These are phyloP conservation scores for barrel medic (Medicago truncatula) DNA, from an alignment of 306 rosid species.

Conservation along the genomic window DNA sequence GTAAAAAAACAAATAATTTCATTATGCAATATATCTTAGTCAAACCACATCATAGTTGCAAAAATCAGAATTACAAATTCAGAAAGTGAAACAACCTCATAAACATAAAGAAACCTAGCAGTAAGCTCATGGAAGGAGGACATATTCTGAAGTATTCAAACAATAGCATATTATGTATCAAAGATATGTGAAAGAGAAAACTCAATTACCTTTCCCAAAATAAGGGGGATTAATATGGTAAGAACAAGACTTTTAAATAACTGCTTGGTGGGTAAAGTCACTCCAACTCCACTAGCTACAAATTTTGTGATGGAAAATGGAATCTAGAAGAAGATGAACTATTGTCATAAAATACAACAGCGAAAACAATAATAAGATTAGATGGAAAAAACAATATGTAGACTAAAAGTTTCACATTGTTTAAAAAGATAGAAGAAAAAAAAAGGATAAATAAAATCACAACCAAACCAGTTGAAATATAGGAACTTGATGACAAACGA, in stretches of 20 bases:
- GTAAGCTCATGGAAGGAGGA: constrained; percentile 17
- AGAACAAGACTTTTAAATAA: constrained; percentile 77
- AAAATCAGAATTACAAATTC: constrained; percentile 22
- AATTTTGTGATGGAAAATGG: constrained; percentile 84
- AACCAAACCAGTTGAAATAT: constrained; percentile 21
- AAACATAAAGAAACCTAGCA: constrained; percentile 11
- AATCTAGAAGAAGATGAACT: constrained; percentile 56
- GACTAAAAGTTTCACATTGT: neutral
- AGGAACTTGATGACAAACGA: constrained; percentile 3
- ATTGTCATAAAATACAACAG: constrained; percentile 42
- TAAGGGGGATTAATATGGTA: constrained; percentile 76
- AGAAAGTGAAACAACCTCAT: constrained; percentile 22
- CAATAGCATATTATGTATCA: neutral
- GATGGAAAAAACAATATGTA: constrained; percentile 31
- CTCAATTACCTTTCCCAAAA: constrained; percentile 81
- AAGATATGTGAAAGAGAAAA: constrained; percentile 33
- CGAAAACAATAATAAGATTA: constrained; percentile 18
- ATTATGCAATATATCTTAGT: constrained; percentile 20
- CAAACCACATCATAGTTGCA: constrained; percentile 35
- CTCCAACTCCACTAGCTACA: constrained; percentile 88
- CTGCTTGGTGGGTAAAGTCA: constrained; percentile 79
- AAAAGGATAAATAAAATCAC: constrained; percentile 9
- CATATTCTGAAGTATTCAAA: constrained; percentile 27
- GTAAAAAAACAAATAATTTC: constrained; percentile 22
- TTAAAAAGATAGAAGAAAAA: neutral